Conservation (phyloP, 768 basidiomycete genomes). For the Mycena latifolia region DNA sequence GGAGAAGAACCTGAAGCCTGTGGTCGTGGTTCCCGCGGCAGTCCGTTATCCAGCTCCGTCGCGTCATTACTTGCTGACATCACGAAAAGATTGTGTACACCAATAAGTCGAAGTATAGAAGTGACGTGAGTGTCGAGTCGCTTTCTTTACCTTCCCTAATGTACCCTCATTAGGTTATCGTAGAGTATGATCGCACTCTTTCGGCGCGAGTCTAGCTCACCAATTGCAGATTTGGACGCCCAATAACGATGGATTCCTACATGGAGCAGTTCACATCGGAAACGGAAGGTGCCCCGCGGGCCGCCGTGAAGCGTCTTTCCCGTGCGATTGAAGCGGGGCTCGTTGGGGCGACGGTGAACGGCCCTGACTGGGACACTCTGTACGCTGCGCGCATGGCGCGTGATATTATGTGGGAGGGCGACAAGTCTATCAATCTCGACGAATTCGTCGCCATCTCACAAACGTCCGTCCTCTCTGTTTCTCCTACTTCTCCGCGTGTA, state of each 20-base stretch:
- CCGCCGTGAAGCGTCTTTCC: constrained; percentile 90
- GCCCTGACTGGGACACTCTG: constrained; percentile 95
- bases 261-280: constrained; percentile 81
- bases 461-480: constrained; percentile 70
- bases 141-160: constrained; percentile 25
- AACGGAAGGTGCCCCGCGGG: constrained; percentile 75
- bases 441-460: constrained; percentile 91
- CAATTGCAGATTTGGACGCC: constrained; percentile 79
- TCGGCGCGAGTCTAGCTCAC: constrained; percentile 27
- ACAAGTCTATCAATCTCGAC: constrained; percentile 79
- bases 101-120: constrained; percentile 96
- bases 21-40: constrained; percentile 83
- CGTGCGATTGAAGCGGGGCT: constrained; percentile 78
- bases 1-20: constrained; percentile 56
- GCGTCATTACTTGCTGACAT: background rate
- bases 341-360: constrained; percentile 86
- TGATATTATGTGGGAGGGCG: constrained; percentile 92
- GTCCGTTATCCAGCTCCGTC: background rate
- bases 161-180: constrained; percentile 65
- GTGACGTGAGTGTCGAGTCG: constrained; percentile 68
- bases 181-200: constrained; percentile 64
- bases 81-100: constrained; percentile 81
- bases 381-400: constrained; percentile 93
- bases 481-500: constrained; percentile 17
- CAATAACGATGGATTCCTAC: constrained; percentile 82